phyloP scores from a whole-genome alignment of 441 rosid species.

The Pelargonium cotyledonis region DNA sequence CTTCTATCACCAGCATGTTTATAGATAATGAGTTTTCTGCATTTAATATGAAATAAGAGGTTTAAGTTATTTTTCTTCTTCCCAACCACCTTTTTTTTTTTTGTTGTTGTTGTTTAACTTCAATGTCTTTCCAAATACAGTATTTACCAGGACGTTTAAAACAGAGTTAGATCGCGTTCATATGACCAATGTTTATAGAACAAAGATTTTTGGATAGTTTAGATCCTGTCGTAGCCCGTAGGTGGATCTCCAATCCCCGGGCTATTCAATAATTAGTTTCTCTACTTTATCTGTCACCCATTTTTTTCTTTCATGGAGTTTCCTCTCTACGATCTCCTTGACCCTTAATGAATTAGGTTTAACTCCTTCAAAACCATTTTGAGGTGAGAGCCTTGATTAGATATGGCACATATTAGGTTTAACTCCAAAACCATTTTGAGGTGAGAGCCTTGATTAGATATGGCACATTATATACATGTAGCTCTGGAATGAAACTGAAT shows the following conservation, averaged over 20 bases:
- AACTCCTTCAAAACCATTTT: too few species aligned
- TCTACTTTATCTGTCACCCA: not conserved
- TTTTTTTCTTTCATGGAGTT: not conserved
- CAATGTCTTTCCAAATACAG: not conserved
- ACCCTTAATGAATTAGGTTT: not conserved
- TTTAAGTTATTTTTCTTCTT: not conserved
- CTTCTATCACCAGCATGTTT: not conserved
- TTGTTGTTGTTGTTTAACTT: not conserved
- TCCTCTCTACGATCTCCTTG: slow-evolving; percentile 1
- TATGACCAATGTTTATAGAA: not conserved
- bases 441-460: not conserved
- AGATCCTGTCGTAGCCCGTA: not conserved
- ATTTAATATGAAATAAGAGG: not conserved
- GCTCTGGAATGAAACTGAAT: not conserved
- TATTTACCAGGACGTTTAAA: not conserved
- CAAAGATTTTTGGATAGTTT: not conserved
- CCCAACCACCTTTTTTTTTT: too few species aligned
- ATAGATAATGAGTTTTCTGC: not conserved
- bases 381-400: not conserved
- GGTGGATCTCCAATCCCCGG: slow-evolving; percentile 1
- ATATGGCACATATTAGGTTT: not conserved
- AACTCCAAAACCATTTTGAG: too few species aligned
- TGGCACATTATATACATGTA: not conserved
- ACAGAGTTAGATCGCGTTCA: not conserved
- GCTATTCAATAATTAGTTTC: not conserved